phyloP scores from a whole-genome alignment of 139 green algal genomes.

The Penium margaritaceum region DNA sequence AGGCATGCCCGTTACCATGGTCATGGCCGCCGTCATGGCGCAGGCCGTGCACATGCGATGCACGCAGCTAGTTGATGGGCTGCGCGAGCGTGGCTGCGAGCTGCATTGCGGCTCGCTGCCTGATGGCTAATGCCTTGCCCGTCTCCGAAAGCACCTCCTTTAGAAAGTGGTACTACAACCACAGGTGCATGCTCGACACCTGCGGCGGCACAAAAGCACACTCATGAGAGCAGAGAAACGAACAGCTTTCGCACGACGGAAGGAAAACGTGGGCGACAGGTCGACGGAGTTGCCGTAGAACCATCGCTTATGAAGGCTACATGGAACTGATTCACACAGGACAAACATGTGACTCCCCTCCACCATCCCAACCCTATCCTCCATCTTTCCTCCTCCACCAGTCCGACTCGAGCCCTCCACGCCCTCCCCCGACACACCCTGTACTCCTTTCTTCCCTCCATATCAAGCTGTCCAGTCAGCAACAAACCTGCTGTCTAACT shows the following conservation, averaged over 20 bases:
- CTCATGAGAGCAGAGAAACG: neutral
- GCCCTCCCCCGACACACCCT: neutral
- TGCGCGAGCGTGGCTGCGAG: neutral
- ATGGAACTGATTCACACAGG: too few species aligned
- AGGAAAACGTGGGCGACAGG: neutral
- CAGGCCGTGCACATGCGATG: neutral
- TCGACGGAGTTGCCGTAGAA: slow-evolving; percentile 20
- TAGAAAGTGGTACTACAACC: slow-evolving; percentile 18
- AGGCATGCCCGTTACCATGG: neutral
- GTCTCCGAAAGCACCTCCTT: slow-evolving; percentile 12
- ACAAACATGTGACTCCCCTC: too few species aligned
- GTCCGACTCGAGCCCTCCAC: too few species aligned
- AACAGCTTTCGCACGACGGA: neutral
- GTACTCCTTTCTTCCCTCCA: too few species aligned
- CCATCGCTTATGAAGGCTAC: slow-evolving; percentile 1
- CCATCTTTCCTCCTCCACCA: too few species aligned
- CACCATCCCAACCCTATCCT: too few species aligned
- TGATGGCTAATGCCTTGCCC: neutral
- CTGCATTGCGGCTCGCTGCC: neutral
- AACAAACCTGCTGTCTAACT: neutral
- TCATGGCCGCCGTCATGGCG: neutral
- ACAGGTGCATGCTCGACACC: slow-evolving; percentile 21
- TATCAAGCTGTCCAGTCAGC: neutral
- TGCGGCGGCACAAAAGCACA: neutral
- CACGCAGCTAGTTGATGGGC: neutral